Evolutionary conservation across 257 asterid genomes (phyloP), one percentile per base, ranked within the genome.

Genomic region (Nicotiana sylvestris): DNA sequence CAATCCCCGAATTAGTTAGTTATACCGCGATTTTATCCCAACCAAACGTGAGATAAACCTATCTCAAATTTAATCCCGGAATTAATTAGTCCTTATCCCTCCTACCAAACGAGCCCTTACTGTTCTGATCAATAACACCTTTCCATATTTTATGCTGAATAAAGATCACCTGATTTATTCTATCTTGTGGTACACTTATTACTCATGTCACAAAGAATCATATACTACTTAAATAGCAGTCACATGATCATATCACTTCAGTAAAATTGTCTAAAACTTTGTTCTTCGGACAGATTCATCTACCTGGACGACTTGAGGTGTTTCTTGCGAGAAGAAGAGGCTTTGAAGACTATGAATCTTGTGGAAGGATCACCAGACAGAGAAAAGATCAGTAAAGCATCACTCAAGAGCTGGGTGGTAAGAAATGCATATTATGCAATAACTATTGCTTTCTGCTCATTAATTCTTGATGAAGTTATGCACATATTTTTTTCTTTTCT

Each of bases 361-460:
- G 89, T 91, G 25, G 98, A 94, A 83, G 98, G 98, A 82, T 92
- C 97, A n/a, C 32, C 83, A 0, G 97, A 93, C 39, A 83, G 87
- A 62, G 92, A 86, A 27, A 94, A 56, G 74, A 92, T 94, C 90
- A 92, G 96, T 91, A 94, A 88, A 88, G 87, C 92, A 11, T 83
- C 93, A 76, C 90, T 96, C 11, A 93, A 94, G 85, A 91, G 66
- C 61, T 96, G 98, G 98, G 98, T 94, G 99, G 99, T 96, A 90
- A 4, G 97, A 43, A 51, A 51, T 76, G 43, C 53, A 15, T 39
- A 76, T 76, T 37, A 76, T 51, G 16, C 80, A 13, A 15, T 51
- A 10, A 6, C 70, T 81, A 7, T 21, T 8, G 33, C 6, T 51
- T 60, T 46, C 27, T 5, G 6, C 25, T 46, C 61, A 72, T 82